Conservation (phyloP, 2,329 filamentous ascomycete species). For the Didymella pinodella region DNA sequence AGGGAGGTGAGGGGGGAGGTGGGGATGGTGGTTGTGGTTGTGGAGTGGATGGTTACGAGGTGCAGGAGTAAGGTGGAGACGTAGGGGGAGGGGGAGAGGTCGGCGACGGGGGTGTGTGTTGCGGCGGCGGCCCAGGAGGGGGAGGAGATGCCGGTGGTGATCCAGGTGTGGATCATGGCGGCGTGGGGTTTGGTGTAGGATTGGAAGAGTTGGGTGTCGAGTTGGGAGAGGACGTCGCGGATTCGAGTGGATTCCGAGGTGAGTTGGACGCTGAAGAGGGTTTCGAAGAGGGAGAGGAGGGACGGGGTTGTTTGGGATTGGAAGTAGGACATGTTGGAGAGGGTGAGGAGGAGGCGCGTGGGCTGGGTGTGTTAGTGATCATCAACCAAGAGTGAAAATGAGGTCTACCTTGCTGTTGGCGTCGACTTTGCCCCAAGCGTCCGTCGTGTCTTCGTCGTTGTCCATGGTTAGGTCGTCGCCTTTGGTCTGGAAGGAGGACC, state of each 20-base stretch:
- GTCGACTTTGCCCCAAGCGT: constrained; percentile 45
- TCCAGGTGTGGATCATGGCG: constrained; percentile 67
- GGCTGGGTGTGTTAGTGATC: constrained; percentile 63
- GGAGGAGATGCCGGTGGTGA: constrained; percentile 75
- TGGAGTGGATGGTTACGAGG: constrained; percentile 90
- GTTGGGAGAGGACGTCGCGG: constrained; percentile 86
- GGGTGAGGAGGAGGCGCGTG: constrained; percentile 89
- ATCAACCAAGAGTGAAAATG: background rate
- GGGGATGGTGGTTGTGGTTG: constrained; percentile 63
- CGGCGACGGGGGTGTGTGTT: background rate
- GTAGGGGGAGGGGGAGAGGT: constrained; percentile 50
- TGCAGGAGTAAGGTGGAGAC: constrained; percentile 85
- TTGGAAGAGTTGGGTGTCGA: constrained; percentile 89
- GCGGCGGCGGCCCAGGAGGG: constrained; percentile 67
- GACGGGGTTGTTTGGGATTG: constrained; percentile 83
- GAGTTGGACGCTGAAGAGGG: constrained; percentile 90
- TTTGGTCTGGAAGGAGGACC: constrained; percentile 62
- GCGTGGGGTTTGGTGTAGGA: constrained; percentile 79
- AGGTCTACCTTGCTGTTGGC: constrained; percentile 45
- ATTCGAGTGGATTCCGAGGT: constrained; percentile 94
- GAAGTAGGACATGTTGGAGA: constrained; percentile 88
- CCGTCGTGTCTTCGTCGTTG: constrained; percentile 36
- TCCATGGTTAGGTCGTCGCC: constrained; percentile 57
- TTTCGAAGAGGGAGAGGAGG: constrained; percentile 92
- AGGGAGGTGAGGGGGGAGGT: constrained; percentile 74